Base-by-base conservation (phyloP, 1,139 yeast genomes). In the Petasospora fabianii region DNA sequence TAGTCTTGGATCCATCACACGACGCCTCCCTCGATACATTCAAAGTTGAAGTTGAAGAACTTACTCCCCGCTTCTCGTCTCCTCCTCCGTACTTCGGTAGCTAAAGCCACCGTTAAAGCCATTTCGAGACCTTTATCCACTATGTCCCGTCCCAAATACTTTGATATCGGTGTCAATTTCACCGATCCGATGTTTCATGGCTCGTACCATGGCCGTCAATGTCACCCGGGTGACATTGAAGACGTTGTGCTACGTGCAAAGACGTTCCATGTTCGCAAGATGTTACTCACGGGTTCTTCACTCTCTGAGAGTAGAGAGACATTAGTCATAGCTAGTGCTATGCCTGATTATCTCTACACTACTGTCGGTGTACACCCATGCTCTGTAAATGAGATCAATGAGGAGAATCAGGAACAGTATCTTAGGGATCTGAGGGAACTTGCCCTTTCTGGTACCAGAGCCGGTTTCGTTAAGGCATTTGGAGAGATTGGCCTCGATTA, bases 301-400 rank as follows among this genome's bases (percentile, higher is more conserved):
- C 66, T 88, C 10, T 53, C 60, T 8, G 97, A 90, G 54, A 77
- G 92, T 16, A 47, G 51, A 24, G 56, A 61, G 18, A 75, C 81
- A 0, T 51, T 77, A 5, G 65, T 65, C 14, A 48, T 80, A 26
- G 71, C 75, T 15, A 60, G 47, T 39, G 38, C 41, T 6, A 63
- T 56, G 48, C 65, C 59, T 33, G 59, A 61, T 5, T 54, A 60
- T 15, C 65, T 81, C 35, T 69, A 65, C 47, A 77, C 85, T 13
- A 92, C 98, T 0, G 92, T 81, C 1, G 98, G 98, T 10, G 95
- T 90, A 2, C 98, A 92, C 62, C 98, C 98, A 1, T 90, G 97
- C 60, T 68, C 82, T 15, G 95, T 87, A 0, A 73, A 78, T 14
- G 82, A 77, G 47, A 86, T 80, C 47, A 60, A 18, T 12, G 37